Percentiles rank a stretch among this genome's conserved stretches.
phyloP scores from a whole-genome alignment of 2,329 filamentous ascomycete genomes.

The Aspergillus caelatus region DNA sequence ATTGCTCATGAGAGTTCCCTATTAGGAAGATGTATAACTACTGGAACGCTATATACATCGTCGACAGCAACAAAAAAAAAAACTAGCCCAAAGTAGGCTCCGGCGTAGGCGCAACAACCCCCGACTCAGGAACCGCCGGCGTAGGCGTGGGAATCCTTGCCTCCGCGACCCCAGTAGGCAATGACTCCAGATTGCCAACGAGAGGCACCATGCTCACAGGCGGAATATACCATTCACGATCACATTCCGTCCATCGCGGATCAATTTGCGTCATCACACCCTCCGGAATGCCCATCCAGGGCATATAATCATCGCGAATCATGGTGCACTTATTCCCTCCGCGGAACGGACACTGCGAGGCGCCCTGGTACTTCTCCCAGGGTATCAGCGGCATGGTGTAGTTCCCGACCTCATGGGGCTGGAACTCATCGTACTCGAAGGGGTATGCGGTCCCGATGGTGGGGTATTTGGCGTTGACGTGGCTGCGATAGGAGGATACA shows the following conservation, averaged over 20 bases:
- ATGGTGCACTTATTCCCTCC: slow-evolving; percentile 20
- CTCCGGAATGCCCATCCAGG: slow-evolving; percentile 24
- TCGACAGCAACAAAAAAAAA: too few relatives aligned
- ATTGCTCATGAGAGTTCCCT: too few relatives aligned
- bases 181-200: not conserved
- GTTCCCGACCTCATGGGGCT: slow-evolving; percentile 21
- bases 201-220: slow-evolving; percentile 24
- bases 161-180: not conserved
- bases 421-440: slow-evolving; percentile 27
- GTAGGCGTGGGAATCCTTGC: not conserved
- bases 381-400: slow-evolving; percentile 24
- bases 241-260: slow-evolving; percentile 20
- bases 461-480: slow-evolving; percentile 27
- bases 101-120: not conserved
- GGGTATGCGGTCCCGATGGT: slow-evolving; percentile 24
- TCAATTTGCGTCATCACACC: slow-evolving; percentile 21
- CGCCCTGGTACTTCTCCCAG: slow-evolving; percentile 25
- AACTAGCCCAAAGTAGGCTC: not conserved
- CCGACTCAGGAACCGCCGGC: not conserved
- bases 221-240: slow-evolving; percentile 27
- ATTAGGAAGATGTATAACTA: too few relatives aligned
- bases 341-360: slow-evolving; percentile 20
- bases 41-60: too few relatives aligned
- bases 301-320: slow-evolving; percentile 26
- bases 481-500: slow-evolving; percentile 21